Evolutionary conservation across 2,329 filamentous ascomycete species (phyloP).

Genomic region (Arachnomyces sp.): DNA sequence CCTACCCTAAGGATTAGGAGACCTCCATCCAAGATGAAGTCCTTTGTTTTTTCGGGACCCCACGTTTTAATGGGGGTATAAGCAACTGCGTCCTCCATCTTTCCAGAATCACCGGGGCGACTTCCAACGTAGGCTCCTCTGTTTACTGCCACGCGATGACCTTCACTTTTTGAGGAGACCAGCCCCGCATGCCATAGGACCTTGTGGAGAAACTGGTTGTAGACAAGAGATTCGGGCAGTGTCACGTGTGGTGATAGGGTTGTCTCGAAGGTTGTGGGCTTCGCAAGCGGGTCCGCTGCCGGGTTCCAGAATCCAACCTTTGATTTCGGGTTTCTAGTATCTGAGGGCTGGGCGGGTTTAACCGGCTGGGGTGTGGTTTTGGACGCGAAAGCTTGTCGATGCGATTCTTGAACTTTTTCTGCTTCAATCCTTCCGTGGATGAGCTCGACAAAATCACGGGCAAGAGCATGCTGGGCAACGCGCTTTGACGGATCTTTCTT

Average conservation of each 20-base stretch:
- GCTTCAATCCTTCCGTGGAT: slow-evolving; percentile 65
- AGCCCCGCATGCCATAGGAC: slow-evolving; percentile 46
- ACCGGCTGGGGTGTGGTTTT: slow-evolving; percentile 6
- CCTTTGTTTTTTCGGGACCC: slow-evolving; percentile 34
- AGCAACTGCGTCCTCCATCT: slow-evolving; percentile 37
- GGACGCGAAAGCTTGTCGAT: slow-evolving; percentile 40
- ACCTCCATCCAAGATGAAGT: slow-evolving; percentile 43
- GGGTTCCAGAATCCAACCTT: too few species aligned
- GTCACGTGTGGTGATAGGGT: slow-evolving; percentile 9
- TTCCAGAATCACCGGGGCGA: slow-evolving; percentile 29
- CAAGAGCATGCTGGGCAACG: slow-evolving; percentile 72
- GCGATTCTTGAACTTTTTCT: slow-evolving; percentile 50
- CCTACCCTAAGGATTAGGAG: slow-evolving; percentile 49
- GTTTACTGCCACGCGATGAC: slow-evolving; percentile 40
- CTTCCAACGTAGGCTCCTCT: slow-evolving; percentile 45
- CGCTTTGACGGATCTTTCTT: slow-evolving; percentile 59
- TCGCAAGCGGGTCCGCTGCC: too few species aligned
- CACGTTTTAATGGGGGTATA: slow-evolving; percentile 44
- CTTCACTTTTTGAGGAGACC: slow-evolving; percentile 44
- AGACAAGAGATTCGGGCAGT: slow-evolving; percentile 41
- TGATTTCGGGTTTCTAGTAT: too few species aligned
- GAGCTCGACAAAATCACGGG: slow-evolving; percentile 70
- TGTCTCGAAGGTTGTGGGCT: neutral
- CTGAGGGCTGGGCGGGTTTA: too few species aligned
- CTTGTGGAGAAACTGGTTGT: slow-evolving; percentile 39